Percentiles rank a stretch among this genome's conserved stretches.
Evolutionary conservation across 2,329 filamentous ascomycete species (phyloP).

Genomic region (Nakataea oryzae): DNA sequence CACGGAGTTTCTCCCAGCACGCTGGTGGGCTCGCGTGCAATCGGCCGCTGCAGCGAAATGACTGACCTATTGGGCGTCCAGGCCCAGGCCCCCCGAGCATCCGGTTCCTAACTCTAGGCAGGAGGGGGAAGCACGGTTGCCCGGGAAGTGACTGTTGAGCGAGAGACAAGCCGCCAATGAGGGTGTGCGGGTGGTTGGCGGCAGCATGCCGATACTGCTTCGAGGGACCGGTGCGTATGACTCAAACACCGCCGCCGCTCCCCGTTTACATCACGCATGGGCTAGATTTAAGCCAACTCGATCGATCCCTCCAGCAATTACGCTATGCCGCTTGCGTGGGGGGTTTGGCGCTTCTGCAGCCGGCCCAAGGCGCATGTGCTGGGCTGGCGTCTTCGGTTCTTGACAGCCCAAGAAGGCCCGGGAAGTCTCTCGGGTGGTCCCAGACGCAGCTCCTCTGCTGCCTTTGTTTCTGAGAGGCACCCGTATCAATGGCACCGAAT

Average conservation of each 20-base stretch:
- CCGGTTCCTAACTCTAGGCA: no score
- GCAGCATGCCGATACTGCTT: neutral
- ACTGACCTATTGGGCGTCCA: neutral
- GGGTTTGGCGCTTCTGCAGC: neutral
- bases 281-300: neutral
- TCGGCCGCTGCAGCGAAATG: neutral
- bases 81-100: neutral
- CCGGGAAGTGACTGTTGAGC: neutral
- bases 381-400: no score
- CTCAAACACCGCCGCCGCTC: neutral
- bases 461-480: neutral
- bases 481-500: no score
- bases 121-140: neutral
- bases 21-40: neutral
- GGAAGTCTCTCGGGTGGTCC: neutral
- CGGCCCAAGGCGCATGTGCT: no score
- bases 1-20: neutral
- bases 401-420: neutral
- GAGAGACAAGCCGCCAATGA: neutral
- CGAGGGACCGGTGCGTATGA: neutral
- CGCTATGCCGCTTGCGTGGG: neutral
- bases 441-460: neutral
- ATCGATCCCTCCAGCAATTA: no score
- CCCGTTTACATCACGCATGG: neutral
- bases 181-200: neutral